phyloP scores from a whole-genome alignment of 2,329 filamentous ascomycete species.

The Colletotrichum coccodes region DNA sequence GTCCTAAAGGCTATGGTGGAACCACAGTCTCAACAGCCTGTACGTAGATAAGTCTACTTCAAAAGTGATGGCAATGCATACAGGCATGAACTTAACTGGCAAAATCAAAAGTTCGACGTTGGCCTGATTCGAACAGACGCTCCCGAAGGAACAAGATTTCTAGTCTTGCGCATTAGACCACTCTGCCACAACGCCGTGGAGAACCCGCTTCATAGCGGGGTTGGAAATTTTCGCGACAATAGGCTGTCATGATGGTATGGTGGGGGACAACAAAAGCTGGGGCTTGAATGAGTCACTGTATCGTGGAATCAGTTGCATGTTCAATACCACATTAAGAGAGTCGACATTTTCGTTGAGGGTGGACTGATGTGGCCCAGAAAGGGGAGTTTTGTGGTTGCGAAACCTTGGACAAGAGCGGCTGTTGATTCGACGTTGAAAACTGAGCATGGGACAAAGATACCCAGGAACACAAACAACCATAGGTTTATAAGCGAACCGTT shows the following conservation, averaged over 20 bases:
- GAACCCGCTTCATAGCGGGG: slow-evolving; percentile 6
- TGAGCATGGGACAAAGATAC: background rate
- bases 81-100: background rate
- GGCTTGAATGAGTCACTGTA: background rate
- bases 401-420: background rate
- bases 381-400: too few relatives aligned
- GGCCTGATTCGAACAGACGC: slow-evolving; percentile 33
- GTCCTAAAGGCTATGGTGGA: too few relatives aligned
- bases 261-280: background rate
- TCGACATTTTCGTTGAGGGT: too few relatives aligned
- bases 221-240: background rate
- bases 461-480: background rate
- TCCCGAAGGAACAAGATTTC: slow-evolving; percentile 33
- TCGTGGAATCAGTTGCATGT: background rate
- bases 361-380: too few relatives aligned
- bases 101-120: slow-evolving; percentile 19
- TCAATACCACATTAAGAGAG: background rate
- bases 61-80: too few relatives aligned
- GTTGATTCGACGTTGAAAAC: background rate
- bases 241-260: background rate
- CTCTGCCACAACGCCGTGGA: slow-evolving; percentile 30
- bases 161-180: slow-evolving; percentile 33
- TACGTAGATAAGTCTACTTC: too few relatives aligned
- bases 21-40: too few relatives aligned
- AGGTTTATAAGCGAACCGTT: too few relatives aligned